Base-by-base conservation (phyloP, 2,329 filamentous ascomycete genomes). In the Acephala macrosclerotiorum region DNA sequence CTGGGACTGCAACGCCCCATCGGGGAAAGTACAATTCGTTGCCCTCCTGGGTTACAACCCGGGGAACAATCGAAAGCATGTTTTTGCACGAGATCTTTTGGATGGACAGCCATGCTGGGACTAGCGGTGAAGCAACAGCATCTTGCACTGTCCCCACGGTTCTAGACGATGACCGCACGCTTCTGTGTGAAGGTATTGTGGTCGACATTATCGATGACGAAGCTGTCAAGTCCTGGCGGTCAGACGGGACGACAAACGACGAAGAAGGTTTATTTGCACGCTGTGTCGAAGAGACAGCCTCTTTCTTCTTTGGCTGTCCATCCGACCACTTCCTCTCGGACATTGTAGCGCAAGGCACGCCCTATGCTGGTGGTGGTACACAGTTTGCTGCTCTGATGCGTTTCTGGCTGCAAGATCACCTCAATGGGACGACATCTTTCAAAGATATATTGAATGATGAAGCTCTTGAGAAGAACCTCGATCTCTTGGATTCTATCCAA, bases 331-430 rank as follows among this genome's bases (percentile, higher is more conserved):
- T 51, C 45, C 18, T 51, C 22, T 51, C 45, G 18, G 45, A 51
- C n/a, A 8, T 51, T n/a, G 45, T 51, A 9, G 45, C 45, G 18
- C 18, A 18, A n/a, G n/a, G 45, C 18, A 51, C 45, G n/a, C 45
- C 45, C 45, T 51, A 51, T 25, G 22, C 22, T 18, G 45, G 45
- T n/a, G 45, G 45, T 25, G 45, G 45, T 51, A 51, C 45, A 8
- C 45, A 51, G n/a, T 51, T 51, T 51, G 45, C 45, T 8, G 45
- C 45, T 25, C 45, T 51, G 18, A 25, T 51, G 45, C 45, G 45
- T 51, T 51, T 51, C 18, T 51, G 45, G 45, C 18, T 51, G 45
- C 45, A 51, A 25, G 45, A 51, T n/a, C 45, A 51, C n/a, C 45
- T 51, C 8, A n/a, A 25, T 51, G n/a, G 45, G 45, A 20, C n/a